A percentile compares a stretch with the other conserved stretches of the same genome.
Conservation (phyloP, 2,329 filamentous ascomycete genomes). For the Clathrospora elynae region DNA sequence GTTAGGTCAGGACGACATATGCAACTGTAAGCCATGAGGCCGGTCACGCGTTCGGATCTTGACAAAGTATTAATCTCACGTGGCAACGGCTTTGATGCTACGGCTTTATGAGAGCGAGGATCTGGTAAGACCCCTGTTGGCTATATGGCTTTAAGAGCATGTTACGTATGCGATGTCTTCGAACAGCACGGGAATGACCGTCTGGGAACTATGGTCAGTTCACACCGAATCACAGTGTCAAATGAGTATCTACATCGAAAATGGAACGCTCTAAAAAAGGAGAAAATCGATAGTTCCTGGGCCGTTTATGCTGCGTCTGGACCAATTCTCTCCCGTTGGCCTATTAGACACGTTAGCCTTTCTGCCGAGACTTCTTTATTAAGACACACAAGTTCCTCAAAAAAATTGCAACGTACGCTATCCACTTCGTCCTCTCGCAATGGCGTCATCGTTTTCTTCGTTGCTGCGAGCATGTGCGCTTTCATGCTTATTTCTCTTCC, state of each 20-base stretch:
- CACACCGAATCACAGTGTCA: conserved; percentile 28
- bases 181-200: conserved; percentile 20
- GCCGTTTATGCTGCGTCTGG: conserved; percentile 34
- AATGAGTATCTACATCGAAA: conserved; percentile 8
- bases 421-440: conserved; percentile 26
- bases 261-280: conserved; percentile 18
- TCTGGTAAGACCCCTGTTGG: conserved; percentile 33
- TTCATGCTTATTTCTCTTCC: conserved; percentile 29
- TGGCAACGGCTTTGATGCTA: conserved; percentile 21
- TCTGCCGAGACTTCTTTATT: conserved; percentile 43
- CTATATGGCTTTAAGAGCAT: conserved; percentile 16
- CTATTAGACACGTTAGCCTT: conserved; percentile 31
- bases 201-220: conserved; percentile 9
- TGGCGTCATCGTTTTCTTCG: conserved; percentile 32
- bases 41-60: conserved; percentile 19
- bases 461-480: conserved; percentile 34
- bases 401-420: conserved; percentile 24
- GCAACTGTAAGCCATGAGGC: conserved; percentile 2
- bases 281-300: conserved; percentile 41
- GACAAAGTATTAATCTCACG: conserved; percentile 29
- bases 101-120: conserved; percentile 15
- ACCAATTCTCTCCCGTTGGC: conserved; percentile 25
- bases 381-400: conserved; percentile 32
- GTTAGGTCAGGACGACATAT: conserved; percentile 15
- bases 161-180: conserved; percentile 22